Percentiles rank a stretch among this genome's conserved stretches.
Evolutionary conservation across 306 rosid genomes (phyloP).

Genomic region (Cicer yamashitae): DNA sequence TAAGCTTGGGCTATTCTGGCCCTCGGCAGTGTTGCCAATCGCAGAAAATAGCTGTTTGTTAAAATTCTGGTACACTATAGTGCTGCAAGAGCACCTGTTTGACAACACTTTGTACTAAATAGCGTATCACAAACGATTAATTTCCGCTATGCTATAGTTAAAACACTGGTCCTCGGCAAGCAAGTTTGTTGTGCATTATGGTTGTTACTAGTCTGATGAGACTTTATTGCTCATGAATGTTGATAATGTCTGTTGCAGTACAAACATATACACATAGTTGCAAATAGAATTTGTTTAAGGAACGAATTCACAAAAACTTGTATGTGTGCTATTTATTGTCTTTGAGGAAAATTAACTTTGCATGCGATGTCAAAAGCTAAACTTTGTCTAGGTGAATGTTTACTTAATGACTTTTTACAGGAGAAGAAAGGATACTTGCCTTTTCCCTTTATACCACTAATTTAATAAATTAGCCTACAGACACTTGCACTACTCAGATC

Average conservation of each 20-base stretch:
- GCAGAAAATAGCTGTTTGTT: no score
- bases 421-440: background rate
- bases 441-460: background rate
- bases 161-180: no score
- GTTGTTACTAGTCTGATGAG: constrained; percentile 3
- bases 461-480: background rate
- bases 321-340: background rate
- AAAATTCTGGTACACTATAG: no score
- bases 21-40: no score
- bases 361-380: constrained; percentile 17
- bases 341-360: background rate
- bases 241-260: constrained; percentile 1
- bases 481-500: background rate
- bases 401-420: background rate
- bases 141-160: no score
- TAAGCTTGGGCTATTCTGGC: no score
- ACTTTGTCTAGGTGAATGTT: background rate
- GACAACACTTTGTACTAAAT: no score
- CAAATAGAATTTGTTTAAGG: background rate
- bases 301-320: background rate
- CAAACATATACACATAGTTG: background rate
- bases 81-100: no score
- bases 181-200: background rate
- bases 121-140: no score
- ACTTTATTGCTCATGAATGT: constrained; percentile 19